Evolutionary conservation across 2,329 filamentous ascomycete species (phyloP).

Genomic region (Paecilomyces dactylethromorphus): DNA sequence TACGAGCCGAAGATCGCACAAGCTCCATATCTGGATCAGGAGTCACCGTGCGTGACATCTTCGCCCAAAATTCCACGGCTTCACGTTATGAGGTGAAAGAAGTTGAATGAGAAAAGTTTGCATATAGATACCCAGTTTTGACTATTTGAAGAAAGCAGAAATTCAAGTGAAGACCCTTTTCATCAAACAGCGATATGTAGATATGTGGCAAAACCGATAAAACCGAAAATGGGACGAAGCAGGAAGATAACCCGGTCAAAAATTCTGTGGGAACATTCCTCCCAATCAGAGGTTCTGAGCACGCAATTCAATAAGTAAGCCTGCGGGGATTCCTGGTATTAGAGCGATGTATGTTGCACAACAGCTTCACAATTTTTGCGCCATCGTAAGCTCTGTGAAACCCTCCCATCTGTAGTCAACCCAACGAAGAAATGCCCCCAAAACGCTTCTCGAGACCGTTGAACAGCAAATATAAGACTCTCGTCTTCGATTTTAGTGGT

Average conservation of each 20-base stretch:
- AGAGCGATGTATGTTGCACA: neutral
- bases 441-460: too few relatives aligned
- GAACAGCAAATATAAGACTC: too few relatives aligned
- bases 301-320: neutral
- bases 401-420: too few relatives aligned
- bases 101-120: neutral
- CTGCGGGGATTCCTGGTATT: too few relatives aligned
- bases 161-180: neutral
- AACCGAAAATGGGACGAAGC: too few relatives aligned
- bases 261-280: neutral
- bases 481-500: too few relatives aligned
- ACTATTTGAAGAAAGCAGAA: neutral
- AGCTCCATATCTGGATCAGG: neutral
- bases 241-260: too few relatives aligned
- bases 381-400: neutral
- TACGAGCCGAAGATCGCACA: neutral
- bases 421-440: too few relatives aligned
- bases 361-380: neutral
- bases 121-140: neutral
- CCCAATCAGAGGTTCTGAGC: neutral
- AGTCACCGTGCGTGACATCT: neutral
- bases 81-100: neutral
- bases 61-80: neutral
- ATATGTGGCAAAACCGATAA: neutral
- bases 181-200: neutral